phyloP scores from a whole-genome alignment of 306 rosid genomes.

The Casuarina equisetifolia region DNA sequence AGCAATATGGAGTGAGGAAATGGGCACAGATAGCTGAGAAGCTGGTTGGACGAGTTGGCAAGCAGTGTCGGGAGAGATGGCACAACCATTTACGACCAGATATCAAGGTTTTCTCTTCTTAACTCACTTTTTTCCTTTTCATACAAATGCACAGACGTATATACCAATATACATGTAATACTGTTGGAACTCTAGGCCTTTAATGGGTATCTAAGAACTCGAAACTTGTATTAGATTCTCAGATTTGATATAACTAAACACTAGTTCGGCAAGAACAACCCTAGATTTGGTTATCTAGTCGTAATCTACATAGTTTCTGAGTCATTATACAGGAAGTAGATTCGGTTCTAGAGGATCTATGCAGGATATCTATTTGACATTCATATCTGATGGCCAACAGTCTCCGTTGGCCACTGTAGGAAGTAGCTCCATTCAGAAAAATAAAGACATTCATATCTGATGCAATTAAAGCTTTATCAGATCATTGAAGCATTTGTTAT shows the following conservation, averaged over 20 bases:
- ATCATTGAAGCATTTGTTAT: background rate
- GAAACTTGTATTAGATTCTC: background rate
- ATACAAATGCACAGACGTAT: too few species aligned
- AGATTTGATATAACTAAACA: background rate
- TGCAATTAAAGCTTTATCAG: background rate
- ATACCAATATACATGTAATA: background rate
- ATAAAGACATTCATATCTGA: background rate
- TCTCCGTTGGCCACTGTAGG: background rate
- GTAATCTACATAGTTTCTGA: conserved; percentile 7
- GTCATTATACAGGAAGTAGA: background rate
- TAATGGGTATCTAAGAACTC: conserved; percentile 1
- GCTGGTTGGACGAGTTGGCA: conserved; percentile 78
- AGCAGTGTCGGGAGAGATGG: conserved; percentile 98
- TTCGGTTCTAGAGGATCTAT: conserved; percentile 3
- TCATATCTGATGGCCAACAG: too few species aligned
- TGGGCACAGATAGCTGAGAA: conserved; percentile 88
- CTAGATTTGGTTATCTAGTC: background rate
- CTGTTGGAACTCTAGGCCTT: background rate
- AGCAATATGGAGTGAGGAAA: conserved; percentile 72
- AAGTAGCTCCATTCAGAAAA: background rate
- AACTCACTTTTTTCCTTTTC: background rate
- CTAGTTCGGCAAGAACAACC: background rate
- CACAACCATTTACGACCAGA: conserved; percentile 92
- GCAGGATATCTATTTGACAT: background rate
- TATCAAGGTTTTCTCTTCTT: conserved; percentile 61